Conservation (phyloP, 495 filamentous ascomycete species). For the Penicillium flavigenum region DNA sequence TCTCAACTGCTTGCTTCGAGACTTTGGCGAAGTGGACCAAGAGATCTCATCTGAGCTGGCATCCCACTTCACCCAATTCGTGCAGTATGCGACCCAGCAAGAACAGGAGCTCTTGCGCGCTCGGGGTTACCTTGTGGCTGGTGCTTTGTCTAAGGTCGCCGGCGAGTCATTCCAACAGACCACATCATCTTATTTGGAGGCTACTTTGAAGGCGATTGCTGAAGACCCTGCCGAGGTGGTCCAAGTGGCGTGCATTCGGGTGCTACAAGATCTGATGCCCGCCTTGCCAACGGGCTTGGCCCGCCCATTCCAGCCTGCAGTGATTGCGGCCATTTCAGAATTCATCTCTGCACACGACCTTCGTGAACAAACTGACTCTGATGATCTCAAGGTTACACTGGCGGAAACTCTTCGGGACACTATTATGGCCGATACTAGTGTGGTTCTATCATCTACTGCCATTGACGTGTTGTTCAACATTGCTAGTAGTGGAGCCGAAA, state of each 20-base stretch:
- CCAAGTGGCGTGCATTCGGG: slow-evolving; percentile 86
- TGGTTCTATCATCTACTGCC: slow-evolving; percentile 68
- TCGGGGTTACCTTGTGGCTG: slow-evolving; percentile 80
- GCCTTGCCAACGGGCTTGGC: slow-evolving; percentile 53
- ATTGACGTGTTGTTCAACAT: slow-evolving; percentile 87
- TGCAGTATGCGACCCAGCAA: slow-evolving; percentile 73
- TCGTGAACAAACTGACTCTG: slow-evolving; percentile 76
- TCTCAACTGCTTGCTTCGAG: slow-evolving; percentile 74
- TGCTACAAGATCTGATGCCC: slow-evolving; percentile 77
- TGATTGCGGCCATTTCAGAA: slow-evolving; percentile 71
- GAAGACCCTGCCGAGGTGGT: slow-evolving; percentile 80
- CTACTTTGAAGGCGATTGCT: slow-evolving; percentile 70
- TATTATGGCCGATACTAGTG: slow-evolving; percentile 70
- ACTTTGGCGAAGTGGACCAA: slow-evolving; percentile 74
- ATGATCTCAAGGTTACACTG: slow-evolving; percentile 87
- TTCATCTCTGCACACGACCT: slow-evolving; percentile 79
- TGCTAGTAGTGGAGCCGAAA: slow-evolving; percentile 80
- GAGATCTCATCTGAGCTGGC: slow-evolving; percentile 63
- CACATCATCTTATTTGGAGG: slow-evolving; percentile 65
- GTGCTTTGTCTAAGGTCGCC: slow-evolving; percentile 62
- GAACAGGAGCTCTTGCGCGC: slow-evolving; percentile 70
- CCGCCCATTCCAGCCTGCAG: slow-evolving; percentile 63
- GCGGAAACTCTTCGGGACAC: slow-evolving; percentile 83
- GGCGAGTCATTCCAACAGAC: slow-evolving; percentile 54
- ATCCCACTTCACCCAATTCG: slow-evolving; percentile 69